Evolutionary conservation across 2,329 filamentous ascomycete genomes (phyloP), one percentile per base, ranked within the genome.

Genomic region (Ambrosiella xylebori): DNA sequence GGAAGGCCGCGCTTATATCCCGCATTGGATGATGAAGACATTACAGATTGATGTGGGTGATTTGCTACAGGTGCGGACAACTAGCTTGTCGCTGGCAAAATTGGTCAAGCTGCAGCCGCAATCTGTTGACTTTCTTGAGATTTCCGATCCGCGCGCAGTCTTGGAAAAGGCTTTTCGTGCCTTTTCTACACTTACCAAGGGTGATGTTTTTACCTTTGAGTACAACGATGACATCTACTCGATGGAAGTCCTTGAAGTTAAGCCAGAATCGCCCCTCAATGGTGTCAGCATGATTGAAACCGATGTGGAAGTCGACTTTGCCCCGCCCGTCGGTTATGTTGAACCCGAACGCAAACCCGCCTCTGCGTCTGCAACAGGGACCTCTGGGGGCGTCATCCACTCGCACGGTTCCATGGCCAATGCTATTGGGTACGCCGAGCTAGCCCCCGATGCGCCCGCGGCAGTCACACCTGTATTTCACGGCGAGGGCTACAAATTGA

Each of bases 101-200:
- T 85, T 95, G 70, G 94, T 98, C 74, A 98, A 98, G 72, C 80
- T 98, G 7, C 91, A 98, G 73, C 88, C 93, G 0, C 93, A 98
- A 71, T 90, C 88, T 19, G 82, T 86, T 56, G 86, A 85, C 65
- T 98, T 98, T 71, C 85, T 98, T 62, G 91, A 97, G 51, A 97
- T 98, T 68, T 91, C 86, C 65, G 93, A 98, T 66, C 93, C 93
- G 19, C 96, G 95, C 72, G 93, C 93, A 45, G 93, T 98, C 11
- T 81, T 98, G 37, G 93, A 98, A 71, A 93, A 93, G 65, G 91
- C 89, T 0, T 96, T 98, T 71, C 84, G 91, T 49, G 94, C 94
- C 71, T 98, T 97, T 71, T 88, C 90, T 13, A 91, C 91, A 55
- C 77, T 97, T 13, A 95, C 90, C 2, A 88, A 90, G 66, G 90